Base-by-base conservation (phyloP, 2,329 filamentous ascomycete genomes). In the Parastagonospora avenae region DNA sequence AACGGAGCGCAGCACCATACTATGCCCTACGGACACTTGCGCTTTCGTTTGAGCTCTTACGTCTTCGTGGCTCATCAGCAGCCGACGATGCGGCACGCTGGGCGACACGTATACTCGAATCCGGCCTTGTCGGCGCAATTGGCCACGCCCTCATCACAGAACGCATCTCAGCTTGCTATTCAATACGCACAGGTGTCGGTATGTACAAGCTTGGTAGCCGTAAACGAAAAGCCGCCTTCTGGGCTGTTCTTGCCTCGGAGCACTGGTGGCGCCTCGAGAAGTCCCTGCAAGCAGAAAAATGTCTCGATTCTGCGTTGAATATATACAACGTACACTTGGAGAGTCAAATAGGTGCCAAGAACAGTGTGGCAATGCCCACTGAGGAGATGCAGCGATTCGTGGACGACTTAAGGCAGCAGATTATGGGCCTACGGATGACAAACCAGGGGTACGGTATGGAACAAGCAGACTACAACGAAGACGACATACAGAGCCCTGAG, bases 51-150 rank as follows among this genome's bases (percentile, higher is more conserved):
- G 95, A 99, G 71, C 83, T 99, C 1, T 79, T 97, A 2, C 87
- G 90, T 32, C 80, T 94, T 9, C 84, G 92, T 6, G 91, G 91
- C 19, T 89, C 90, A 10, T 85, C 87, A 2, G 89, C 89, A 19
- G 83, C 91, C 6, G 94, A 97, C 67, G 91, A 94, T 65, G 92
- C 92, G 7, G 91, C 91, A 14, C 85, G 85, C 68, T 97, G 92
- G 92, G 90, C 87, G 4, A 85, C 86, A 32, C 85, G 88, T 42
- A 82, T 94, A 30, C 82, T 97, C 5, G 92, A 97, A 36, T 56
- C 57, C 54, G 87, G 85, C 40, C 81, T 96, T 15, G 78, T 91
- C 0, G 91, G 91, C 0, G 78, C 80, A 1, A 79, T 94, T 1
- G 92, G 91, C 3, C 89, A 93, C 53, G 90, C 90, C 0, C 81